These are phyloP conservation scores for Vitis hybrid DNA, from an alignment of 177 flowering plant genomes.

Conservation along the genomic window DNA sequence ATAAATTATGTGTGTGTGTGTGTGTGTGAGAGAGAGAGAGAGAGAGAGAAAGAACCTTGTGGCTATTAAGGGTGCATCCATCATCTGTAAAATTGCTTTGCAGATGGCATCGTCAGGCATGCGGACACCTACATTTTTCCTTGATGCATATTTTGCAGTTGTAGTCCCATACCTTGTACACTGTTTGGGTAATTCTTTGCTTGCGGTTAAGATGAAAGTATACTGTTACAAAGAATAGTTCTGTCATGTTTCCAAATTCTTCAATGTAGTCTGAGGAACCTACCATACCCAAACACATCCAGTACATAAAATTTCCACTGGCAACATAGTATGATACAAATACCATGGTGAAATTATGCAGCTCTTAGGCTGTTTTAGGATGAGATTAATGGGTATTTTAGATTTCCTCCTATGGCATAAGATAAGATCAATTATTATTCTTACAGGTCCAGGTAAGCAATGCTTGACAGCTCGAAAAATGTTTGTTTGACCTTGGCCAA, in stretches of 20 bases:
- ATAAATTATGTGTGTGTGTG: neutral
- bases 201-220: slow-evolving; percentile 89
- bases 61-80: slow-evolving; percentile 78
- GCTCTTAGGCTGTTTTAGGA: neutral
- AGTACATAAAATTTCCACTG: neutral
- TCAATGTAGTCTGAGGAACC: neutral
- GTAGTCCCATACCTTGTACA: slow-evolving; percentile 68
- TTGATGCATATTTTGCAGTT: slow-evolving; percentile 53
- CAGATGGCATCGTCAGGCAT: slow-evolving; percentile 86
- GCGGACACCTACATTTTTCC: slow-evolving; percentile 85
- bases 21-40: neutral
- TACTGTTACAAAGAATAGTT: slow-evolving; percentile 49
- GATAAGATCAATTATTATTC: slow-evolving; percentile 19
- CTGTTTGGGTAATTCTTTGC: slow-evolving; percentile 86
- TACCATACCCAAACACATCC: slow-evolving; percentile 1
- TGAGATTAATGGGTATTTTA: slow-evolving; percentile 10
- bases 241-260: neutral
- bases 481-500: slow-evolving; percentile 61
- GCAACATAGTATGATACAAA: too few species aligned
- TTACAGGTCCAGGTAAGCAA: slow-evolving; percentile 96
- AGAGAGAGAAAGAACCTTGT: slow-evolving; percentile 52
- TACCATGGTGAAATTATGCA: neutral
- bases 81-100: slow-evolving; percentile 69
- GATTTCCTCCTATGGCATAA: slow-evolving; percentile 2
- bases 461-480: slow-evolving; percentile 85